phyloP scores from a whole-genome alignment of 257 asterid species.

The Solanum peruvianum region DNA sequence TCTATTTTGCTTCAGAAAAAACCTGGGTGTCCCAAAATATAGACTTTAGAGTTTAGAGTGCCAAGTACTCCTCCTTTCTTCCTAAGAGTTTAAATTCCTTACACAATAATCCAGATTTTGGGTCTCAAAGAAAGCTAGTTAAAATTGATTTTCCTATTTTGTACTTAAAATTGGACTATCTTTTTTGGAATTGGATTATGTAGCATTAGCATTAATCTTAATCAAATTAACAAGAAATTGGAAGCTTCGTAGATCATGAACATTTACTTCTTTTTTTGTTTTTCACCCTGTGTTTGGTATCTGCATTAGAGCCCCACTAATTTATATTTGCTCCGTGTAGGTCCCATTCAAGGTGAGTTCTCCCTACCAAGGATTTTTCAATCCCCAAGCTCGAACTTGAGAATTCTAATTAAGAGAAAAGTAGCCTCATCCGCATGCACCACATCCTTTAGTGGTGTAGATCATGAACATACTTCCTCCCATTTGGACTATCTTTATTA shows the following conservation, averaged over 20 bases:
- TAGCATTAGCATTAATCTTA: neutral
- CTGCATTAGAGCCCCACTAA: neutral
- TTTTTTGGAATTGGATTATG: neutral
- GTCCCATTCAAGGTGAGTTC: neutral
- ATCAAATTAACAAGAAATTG: neutral
- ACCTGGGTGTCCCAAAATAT: neutral
- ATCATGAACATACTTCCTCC: neutral
- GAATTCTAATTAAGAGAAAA: neutral
- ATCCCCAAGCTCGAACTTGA: neutral
- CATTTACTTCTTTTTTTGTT: neutral
- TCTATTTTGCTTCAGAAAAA: neutral
- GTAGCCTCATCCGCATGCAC: neutral
- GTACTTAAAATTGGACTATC: neutral
- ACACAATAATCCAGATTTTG: neutral
- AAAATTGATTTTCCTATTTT: neutral
- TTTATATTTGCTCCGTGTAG: too few species aligned
- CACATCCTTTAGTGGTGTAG: neutral
- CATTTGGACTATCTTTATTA: neutral
- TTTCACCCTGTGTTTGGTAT: neutral
- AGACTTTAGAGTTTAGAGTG: neutral
- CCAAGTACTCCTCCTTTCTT: neutral
- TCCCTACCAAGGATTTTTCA: neutral
- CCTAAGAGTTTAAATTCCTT: neutral
- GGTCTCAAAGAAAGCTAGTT: neutral
- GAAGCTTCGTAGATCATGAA: neutral